Percentiles rank a stretch among this genome's conserved stretches.
These are phyloP conservation scores for Tetracladium setigerum DNA, from an alignment of 495 filamentous ascomycete species.

Conservation along the genomic window DNA sequence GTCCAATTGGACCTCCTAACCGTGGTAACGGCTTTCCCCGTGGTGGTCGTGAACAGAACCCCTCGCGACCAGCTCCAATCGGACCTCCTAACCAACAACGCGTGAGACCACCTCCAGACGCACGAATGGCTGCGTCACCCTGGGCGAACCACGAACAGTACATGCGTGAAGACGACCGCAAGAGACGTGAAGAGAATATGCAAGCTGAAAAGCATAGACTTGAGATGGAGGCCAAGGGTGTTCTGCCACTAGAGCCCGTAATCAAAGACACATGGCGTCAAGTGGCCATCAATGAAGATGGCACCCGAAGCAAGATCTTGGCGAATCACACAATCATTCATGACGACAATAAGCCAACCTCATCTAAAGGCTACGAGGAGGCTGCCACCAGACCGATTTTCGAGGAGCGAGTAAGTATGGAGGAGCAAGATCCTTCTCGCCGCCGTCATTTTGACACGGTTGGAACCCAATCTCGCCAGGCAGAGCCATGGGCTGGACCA, in stretches of 20 bases:
- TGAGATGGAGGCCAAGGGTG: conserved; percentile 12
- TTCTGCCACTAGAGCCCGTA: conserved; percentile 25
- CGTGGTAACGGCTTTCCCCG: conserved; percentile 14
- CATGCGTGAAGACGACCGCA: not conserved
- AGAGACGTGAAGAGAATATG: not conserved
- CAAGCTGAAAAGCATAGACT: not conserved
- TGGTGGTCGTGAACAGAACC: conserved; percentile 24
- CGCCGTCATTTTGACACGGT: conserved; percentile 6
- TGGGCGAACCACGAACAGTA: not conserved
- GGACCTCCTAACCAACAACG: conserved; percentile 28
- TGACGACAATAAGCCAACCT: not conserved
- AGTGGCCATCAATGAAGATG: conserved; percentile 32
- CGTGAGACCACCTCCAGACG: not conserved
- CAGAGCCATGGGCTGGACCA: not conserved
- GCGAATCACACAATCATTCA: not conserved
- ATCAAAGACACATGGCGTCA: conserved; percentile 63
- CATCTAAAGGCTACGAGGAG: conserved; percentile 8
- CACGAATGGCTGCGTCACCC: not conserved
- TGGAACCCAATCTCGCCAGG: not conserved
- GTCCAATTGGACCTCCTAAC: conserved; percentile 47
- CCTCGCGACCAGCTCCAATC: conserved; percentile 37
- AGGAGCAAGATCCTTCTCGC: conserved; percentile 10
- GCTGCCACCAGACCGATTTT: conserved; percentile 5
- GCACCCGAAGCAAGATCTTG: conserved; percentile 14
- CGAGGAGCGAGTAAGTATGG: not conserved